Conservation (phyloP, 345 rosid species). For the Arabis hirsuta region DNA sequence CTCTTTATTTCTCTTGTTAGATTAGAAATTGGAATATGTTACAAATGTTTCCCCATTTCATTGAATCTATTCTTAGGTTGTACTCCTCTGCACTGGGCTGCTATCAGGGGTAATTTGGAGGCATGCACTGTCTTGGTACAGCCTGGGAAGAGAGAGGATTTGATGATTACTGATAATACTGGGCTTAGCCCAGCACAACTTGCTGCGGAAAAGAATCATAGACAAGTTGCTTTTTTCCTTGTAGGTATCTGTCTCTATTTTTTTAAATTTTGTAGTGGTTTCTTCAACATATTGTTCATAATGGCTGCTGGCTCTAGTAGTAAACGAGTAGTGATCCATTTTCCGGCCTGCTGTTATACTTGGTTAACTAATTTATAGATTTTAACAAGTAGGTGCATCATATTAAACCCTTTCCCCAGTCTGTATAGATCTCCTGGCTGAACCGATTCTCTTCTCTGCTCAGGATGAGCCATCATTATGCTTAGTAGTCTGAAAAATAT, state of each 20-base stretch:
- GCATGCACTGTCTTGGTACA: constrained; percentile 98
- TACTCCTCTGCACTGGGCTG: constrained; percentile 99
- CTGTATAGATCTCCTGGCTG: constrained; percentile 18
- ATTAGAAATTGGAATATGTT: constrained; percentile 2
- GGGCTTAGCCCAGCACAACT: constrained; percentile 99
- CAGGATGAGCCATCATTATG: constrained; percentile 6
- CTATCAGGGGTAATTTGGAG: constrained; percentile 96
- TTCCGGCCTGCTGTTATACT: constrained; percentile 3
- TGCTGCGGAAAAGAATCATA: constrained; percentile 95
- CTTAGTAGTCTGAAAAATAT: constrained; percentile 5
- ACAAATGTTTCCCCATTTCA: constrained; percentile 15
- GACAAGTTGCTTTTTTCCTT: constrained; percentile 99
- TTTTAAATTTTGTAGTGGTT: not conserved
- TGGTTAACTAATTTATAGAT: no score
- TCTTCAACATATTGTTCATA: not conserved
- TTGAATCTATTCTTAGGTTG: constrained; percentile 61
- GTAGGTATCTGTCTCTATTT: constrained; percentile 67
- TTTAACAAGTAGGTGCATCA: constrained; percentile 21
- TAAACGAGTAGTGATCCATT: constrained; percentile 12
- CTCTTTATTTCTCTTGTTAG: not conserved
- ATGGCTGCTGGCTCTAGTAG: constrained; percentile 18
- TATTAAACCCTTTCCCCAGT: constrained; percentile 4
- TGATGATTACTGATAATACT: constrained; percentile 81
- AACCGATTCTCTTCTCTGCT: not conserved
- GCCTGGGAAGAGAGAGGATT: constrained; percentile 97